Base-by-base conservation (phyloP, 768 basidiomycete species). In the Russula olivacea region DNA sequence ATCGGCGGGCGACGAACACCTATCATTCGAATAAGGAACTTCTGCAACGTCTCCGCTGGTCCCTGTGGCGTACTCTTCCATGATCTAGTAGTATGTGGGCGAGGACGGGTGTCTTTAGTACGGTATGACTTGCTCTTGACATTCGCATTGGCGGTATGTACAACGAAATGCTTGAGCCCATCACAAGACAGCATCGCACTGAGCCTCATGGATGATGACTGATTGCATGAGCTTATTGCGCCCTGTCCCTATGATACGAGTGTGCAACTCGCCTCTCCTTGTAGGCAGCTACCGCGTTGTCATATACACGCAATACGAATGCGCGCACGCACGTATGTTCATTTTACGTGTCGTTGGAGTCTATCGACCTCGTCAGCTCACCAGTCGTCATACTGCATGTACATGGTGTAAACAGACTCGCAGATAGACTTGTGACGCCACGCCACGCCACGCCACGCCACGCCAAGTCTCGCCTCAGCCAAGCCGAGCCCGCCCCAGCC, bases 401-500 rank as follows among this genome's bases (percentile, higher is more conserved):
- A 19, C 23, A 41, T 23, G 17, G 43, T 40, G 23, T 12, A 48
- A 43, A 48, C 47, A 50, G 53, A 61, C 54, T 19, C 23, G 23
- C 40, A 28, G 3, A 28, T 34, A 38, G 59, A 55, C 48, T 38
- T n/a, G 36, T 47, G 45, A 47, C 45, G 45, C 45, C 45, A 47
- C 45, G n/a, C 40, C 57, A 53, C 57, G 52, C 62, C 57, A 51
- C 52, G 25, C 17, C 62, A 40, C 51, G 57, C 51, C 57, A n/a
- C 52, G 57, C n/a, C n/a, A n/a, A n/a, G n/a, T n/a, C n/a, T n/a
- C 57, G 52, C 57, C 57, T 25, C 52, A 40, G 41, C 38, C 58
- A 32, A 63, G 51, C 36, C 43, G 50, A 52, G 56, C 45, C 45
- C 41, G 49, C 41, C 55, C 61, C 48, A 58, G 55, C 61, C 61